Conservation (phyloP, 2,329 filamentous ascomycete genomes). For the Pseudogymnoascus sp. region DNA sequence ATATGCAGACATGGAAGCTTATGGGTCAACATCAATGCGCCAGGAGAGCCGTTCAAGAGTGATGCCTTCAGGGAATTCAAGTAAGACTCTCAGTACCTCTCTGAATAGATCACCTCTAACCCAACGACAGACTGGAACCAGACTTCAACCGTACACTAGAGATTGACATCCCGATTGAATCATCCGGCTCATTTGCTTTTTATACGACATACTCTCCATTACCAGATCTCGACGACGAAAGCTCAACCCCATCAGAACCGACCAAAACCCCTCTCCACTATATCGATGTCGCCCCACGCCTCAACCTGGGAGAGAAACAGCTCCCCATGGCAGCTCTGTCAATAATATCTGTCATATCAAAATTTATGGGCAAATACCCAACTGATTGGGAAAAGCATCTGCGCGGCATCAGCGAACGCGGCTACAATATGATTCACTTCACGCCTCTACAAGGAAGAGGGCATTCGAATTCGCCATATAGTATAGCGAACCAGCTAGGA, state of each 20-base stretch:
- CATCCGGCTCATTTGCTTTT: conserved; percentile 84
- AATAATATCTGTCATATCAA: conserved; percentile 89
- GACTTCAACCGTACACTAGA: conserved; percentile 89
- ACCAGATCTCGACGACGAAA: conserved; percentile 55
- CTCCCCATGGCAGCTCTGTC: conserved; percentile 82
- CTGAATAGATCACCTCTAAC: background rate
- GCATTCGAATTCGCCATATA: conserved; percentile 92
- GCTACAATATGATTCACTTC: conserved; percentile 99
- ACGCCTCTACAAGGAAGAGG: conserved; percentile 87
- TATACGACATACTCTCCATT: conserved; percentile 88
- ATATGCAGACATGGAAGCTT: conserved; percentile 91
- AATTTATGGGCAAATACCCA: conserved; percentile 94
- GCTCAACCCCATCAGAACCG: conserved; percentile 41
- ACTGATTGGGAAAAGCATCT: conserved; percentile 85
- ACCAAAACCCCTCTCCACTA: conserved; percentile 75
- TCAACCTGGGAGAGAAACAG: conserved; percentile 64
- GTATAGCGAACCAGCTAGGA: conserved; percentile 81
- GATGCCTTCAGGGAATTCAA: conserved; percentile 80
- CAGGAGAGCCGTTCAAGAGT: conserved; percentile 68
- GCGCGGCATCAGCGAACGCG: conserved; percentile 76
- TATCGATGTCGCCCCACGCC: conserved; percentile 81
- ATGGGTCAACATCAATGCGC: conserved; percentile 89
- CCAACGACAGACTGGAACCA: conserved; percentile 60
- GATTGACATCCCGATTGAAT: conserved; percentile 78
- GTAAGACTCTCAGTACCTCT: conserved; percentile 45